Conservation (phyloP, 495 filamentous ascomycete species). For the Hypomontagnella submonticulosa region DNA sequence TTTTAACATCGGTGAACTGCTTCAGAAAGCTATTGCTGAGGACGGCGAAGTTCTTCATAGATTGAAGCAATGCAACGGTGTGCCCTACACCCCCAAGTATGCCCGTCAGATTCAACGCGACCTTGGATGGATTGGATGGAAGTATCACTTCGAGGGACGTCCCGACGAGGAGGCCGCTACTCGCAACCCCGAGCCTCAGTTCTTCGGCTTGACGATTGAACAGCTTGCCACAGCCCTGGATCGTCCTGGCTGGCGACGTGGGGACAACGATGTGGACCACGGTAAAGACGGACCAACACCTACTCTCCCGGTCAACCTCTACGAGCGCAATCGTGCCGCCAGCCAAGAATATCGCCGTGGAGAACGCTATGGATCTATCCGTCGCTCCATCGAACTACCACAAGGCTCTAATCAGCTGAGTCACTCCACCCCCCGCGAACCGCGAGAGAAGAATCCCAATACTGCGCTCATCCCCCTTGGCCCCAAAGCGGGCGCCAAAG, state of each 20-base stretch:
- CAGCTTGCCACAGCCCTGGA: neutral
- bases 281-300: neutral
- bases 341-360: too few species aligned
- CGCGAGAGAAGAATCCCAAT: too few species aligned
- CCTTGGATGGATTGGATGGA: neutral
- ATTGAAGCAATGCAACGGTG: neutral
- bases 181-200: neutral
- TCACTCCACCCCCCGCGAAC: too few species aligned
- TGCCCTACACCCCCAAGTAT: conserved; percentile 7
- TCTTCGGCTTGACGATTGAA: neutral
- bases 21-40: neutral
- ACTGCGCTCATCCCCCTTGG: too few species aligned
- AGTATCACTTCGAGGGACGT: neutral
- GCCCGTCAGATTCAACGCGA: conserved; percentile 9
- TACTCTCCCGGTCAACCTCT: too few species aligned
- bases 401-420: too few species aligned
- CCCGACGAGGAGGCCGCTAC: neutral
- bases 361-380: too few species aligned
- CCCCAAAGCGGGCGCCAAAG: too few species aligned
- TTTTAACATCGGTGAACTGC: neutral
- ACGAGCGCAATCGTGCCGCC: too few species aligned
- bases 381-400: too few species aligned
- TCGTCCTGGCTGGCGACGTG: neutral
- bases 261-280: neutral
- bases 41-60: neutral